Base-by-base conservation (phyloP, 768 basidiomycete species). In the Leccinum boreale region DNA sequence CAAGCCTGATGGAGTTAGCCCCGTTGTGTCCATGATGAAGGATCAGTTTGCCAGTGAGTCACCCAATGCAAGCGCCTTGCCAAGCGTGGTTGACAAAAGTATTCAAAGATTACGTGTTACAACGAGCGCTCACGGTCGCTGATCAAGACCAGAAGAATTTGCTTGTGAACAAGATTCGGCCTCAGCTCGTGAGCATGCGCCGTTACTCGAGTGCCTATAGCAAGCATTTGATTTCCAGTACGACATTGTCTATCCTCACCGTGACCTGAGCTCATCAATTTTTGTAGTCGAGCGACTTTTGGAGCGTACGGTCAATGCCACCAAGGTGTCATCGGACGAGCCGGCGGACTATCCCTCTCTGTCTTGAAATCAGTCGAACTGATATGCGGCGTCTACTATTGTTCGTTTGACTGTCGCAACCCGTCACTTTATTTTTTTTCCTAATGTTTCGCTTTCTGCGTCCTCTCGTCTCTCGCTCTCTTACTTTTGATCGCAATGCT, bases 1-100 rank as follows among this genome's bases (percentile, higher is more conserved):
- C 12, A 81, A 81, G 60, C 75, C 79, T 28, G 87, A 92, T 61
- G 89, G 89, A 4, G 75, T 84, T 51, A 87, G 81, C 81, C 81
- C 45, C 17, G 73, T 92, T 26, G 81, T 90, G 58, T 81, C 81
- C 3, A 82, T 85, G 73, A 90, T 95, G 83, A 90, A 90, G 74
- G 92, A 96, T 68, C 90, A 91, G 65, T 94, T 83, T 73, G 92
- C 87, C 51, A 94, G 88, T 94, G 67, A 68, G 92, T 82, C 24
- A 3, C n/a, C 15, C 10, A 1, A 48, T 28, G 51, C 3, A 45
- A 36, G 52, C 3, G 15, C 5, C 51, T 58, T 1, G 49, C 7
- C 47, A 31, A 53, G 52, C 3, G 29, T 55, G 46, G 42, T 49
- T 62, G 26, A 60, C 56, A 23, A 31, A 58, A 35, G 24, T 21